Conservation (phyloP, 2,329 filamentous ascomycete species). For the Calonectria pteridis region DNA sequence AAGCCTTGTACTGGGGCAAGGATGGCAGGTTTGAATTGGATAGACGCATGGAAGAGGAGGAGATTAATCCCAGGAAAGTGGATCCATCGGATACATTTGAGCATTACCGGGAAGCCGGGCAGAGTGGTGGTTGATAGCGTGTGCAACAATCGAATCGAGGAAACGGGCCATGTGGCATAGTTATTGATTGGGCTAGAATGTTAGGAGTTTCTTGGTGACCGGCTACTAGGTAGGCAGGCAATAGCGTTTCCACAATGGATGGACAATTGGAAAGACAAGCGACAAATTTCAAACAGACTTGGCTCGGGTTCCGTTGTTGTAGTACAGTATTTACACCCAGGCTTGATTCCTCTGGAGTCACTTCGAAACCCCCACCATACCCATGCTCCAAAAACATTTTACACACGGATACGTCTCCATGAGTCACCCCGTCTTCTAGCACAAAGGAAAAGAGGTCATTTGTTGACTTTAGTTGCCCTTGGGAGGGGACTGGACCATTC, state of each 20-base stretch:
- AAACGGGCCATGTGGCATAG: conserved; percentile 28
- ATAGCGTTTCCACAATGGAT: conserved; percentile 27
- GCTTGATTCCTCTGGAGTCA: conserved; percentile 46
- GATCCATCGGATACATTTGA: conserved; percentile 51
- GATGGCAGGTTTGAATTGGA: conserved; percentile 79
- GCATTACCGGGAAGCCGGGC: conserved; percentile 59
- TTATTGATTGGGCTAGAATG: conserved; percentile 18
- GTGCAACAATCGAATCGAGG: not conserved
- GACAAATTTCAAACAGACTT: conserved; percentile 47
- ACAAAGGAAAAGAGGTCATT: conserved; percentile 50
- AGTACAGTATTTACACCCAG: conserved; percentile 60
- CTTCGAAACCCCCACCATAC: conserved; percentile 47
- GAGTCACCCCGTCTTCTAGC: conserved; percentile 49
- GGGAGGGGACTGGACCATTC: conserved; percentile 80
- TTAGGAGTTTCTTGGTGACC: conserved; percentile 28
- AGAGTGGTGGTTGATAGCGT: conserved; percentile 57
- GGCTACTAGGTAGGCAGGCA: conserved; percentile 17
- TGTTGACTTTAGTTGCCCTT: conserved; percentile 59
- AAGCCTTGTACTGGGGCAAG: conserved; percentile 74
- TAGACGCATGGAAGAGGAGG: conserved; percentile 75
- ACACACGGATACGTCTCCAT: conserved; percentile 51
- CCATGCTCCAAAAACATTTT: conserved; percentile 48
- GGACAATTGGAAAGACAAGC: conserved; percentile 29
- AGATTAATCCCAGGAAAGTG: conserved; percentile 47
- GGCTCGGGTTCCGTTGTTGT: conserved; percentile 54